Evolutionary conservation across 2,329 filamentous ascomycete species (phyloP), one percentile per base, ranked within the genome.

Genomic region (Talaromyces sp.): DNA sequence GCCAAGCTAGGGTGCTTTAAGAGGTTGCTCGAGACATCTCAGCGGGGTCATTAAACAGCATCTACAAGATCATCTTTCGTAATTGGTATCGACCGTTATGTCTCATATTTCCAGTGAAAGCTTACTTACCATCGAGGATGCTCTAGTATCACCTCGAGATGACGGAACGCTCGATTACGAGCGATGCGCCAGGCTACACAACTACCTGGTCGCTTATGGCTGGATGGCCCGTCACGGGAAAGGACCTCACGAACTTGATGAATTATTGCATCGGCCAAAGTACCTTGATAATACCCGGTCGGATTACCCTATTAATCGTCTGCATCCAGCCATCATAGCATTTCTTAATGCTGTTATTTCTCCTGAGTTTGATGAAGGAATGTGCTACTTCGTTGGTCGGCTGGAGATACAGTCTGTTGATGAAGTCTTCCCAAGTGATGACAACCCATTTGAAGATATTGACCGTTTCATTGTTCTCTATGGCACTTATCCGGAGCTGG

Each of bases 141-240:
- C 64, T 58, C 54, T 69, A 11, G 59, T 70, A 2, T 63, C 67
- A 1, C 35, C 60, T 2, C 63, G 61, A 25, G 22, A 61, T 41
- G 50, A 67, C 17, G 61, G 45, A 33, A 43, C 41, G 13, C 63
- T 70, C 19, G 67, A 69, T 43, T 67, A 68, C 50, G 62, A 67
- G 22, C 67, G 67, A 47, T 71, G 67, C 50, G 68, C 68, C 9
- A 67, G 65, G 59, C 31, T 70, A 56, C 69, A 70, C 45, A 71
- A 69, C 61, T 69, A 70, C 61, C 35, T 71, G 6, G 68, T 67
- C 47, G 65, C 61, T 33, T 71, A 67, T 66, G 67, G 33, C 57
- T 71, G 60, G 66, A 69, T 70, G 66, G 67, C 63, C 52, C 66
- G 50, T 50, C 19, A 70, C 39, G 50, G 27, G 54, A 43, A 50